Base-by-base conservation (phyloP, 169 alveolate species). In the Cryptosporidium ryanae region DNA sequence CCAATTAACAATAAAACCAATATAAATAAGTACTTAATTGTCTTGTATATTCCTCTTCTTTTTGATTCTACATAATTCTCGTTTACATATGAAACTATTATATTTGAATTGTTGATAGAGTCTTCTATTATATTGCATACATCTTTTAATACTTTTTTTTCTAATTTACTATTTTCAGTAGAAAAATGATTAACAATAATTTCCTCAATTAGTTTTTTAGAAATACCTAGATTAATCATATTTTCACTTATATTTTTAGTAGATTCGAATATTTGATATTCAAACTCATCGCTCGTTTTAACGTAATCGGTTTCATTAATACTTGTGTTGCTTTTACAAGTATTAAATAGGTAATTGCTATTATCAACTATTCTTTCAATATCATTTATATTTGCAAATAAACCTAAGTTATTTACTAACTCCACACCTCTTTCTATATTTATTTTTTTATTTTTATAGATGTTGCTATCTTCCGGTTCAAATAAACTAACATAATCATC, bases 321-420 rank as follows among this genome's bases (percentile, higher is more conserved):
- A 25, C 21, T n/a, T 61, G 21, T 61, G 67, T 15, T 18, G 34
- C 63, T 12, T 52, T 52, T 52, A 17, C 27, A 13, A 48, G 18
- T 21, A 10, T 66, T 25, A 44, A 23, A 43, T 4, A 29, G 2
- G 46, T 66, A 27, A 7, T 66, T 5, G n/a, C n/a, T n/a, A 46
- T 23, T 46, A 44, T 66, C n/a, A 18, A 29, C 13, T 2, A 64
- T 43, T 49, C 57, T 68, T 54, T 34, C 31, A 23, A 68, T 50
- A 68, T 68, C 83, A n/a, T 49, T 29, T 29, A 48, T 49, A 29
- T 68, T 34, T 10, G 59, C 83, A 68, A 68, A 52, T n/a, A 55
- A 49, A 1, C 83, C 83, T 23, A 68, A 31, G 18, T 64, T 50
- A 25, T 68, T 65, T 12, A 68, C 59, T 48, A 52, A 21, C 38